phyloP scores from a whole-genome alignment of 2,329 filamentous ascomycete species.

The Helotiales sp. region DNA sequence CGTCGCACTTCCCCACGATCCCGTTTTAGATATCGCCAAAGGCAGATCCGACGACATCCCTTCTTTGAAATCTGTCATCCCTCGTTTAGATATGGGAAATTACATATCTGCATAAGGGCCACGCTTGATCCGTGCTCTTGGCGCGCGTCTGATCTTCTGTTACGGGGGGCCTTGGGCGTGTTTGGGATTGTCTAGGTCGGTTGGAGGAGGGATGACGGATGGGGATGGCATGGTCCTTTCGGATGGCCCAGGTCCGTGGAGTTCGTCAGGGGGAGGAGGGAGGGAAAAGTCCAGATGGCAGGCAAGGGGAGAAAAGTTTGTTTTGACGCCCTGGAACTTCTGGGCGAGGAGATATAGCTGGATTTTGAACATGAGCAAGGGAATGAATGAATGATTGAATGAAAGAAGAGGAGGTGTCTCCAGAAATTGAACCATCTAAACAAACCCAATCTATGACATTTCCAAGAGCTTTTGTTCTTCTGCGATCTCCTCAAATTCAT shows the following conservation, averaged over 20 bases:
- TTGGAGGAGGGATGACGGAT: too few relatives aligned
- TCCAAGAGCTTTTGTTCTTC: not conserved
- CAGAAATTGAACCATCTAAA: slow-evolving; percentile 1
- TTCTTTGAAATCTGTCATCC: not conserved
- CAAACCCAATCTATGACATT: slow-evolving; percentile 21
- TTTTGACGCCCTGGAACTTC: not conserved
- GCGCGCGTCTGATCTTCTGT: slow-evolving; percentile 20
- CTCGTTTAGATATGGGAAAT: not conserved
- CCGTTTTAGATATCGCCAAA: not conserved
- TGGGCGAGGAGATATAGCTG: not conserved
- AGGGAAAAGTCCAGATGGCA: not conserved
- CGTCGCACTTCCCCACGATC: slow-evolving; percentile 11
- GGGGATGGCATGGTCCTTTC: not conserved
- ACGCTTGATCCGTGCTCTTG: slow-evolving; percentile 14
- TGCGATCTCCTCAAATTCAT: not conserved
- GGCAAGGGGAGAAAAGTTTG: not conserved
- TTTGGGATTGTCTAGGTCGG: slow-evolving; percentile 1
- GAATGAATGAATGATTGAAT: not conserved
- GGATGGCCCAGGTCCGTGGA: slow-evolving; percentile 4
- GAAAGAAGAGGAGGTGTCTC: not conserved
- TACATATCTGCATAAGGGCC: not conserved
- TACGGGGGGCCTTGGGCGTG: slow-evolving; percentile 2
- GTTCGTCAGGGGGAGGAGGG: not conserved
- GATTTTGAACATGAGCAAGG: not conserved
- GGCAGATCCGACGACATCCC: not conserved